These are phyloP conservation scores for Kluyveromyces lactis DNA, from an alignment of 805 yeast species.

Conservation along the genomic window DNA sequence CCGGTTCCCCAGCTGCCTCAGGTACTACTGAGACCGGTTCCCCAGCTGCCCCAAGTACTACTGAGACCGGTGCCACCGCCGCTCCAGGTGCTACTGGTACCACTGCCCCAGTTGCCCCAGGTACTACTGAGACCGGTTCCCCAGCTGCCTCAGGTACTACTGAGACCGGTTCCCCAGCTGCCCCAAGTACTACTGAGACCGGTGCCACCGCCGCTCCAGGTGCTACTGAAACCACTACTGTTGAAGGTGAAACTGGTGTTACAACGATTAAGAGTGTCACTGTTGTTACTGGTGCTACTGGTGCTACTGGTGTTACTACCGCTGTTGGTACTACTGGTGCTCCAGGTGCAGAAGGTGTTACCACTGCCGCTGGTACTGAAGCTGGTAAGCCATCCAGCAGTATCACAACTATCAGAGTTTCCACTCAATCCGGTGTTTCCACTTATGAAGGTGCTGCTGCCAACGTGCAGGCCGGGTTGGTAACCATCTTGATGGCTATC, in stretches of 20 bases:
- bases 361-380: background rate
- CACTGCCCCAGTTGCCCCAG: background rate
- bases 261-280: background rate
- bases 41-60: too few relatives aligned
- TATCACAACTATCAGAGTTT: background rate
- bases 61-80: background rate
- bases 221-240: background rate
- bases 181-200: background rate
- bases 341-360: too few relatives aligned
- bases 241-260: background rate
- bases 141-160: background rate
- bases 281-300: background rate
- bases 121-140: background rate
- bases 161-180: too few relatives aligned
- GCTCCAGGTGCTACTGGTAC: background rate
- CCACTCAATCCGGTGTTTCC: background rate
- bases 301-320: background rate
- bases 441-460: slow-evolving; percentile 1
- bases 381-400: background rate
- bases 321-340: background rate
- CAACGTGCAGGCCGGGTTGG: background rate
- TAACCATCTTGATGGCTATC: background rate
- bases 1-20: too few relatives aligned
- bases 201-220: background rate
- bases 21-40: too few relatives aligned